A percentile compares a stretch with the other conserved stretches of the same genome.
These are phyloP conservation scores for Clarireedia paspali DNA, from an alignment of 2,329 filamentous ascomycete genomes.

Conservation along the genomic window DNA sequence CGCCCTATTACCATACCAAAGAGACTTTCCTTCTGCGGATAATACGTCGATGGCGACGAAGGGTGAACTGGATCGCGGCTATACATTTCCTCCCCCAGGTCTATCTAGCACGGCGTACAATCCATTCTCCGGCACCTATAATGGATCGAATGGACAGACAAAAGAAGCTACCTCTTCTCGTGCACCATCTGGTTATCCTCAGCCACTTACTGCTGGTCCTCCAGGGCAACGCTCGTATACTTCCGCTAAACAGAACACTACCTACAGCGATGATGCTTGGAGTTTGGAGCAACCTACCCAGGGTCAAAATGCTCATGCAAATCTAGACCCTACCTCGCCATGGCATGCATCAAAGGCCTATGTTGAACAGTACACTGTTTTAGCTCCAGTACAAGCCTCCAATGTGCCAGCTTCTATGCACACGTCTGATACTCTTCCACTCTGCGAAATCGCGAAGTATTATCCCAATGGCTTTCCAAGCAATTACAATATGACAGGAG, in stretches of 20 bases:
- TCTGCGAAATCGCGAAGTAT: conserved; percentile 19
- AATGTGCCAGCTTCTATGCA: not conserved
- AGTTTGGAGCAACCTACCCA: not conserved
- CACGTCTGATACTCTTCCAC: conserved; percentile 21
- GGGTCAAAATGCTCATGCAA: not conserved
- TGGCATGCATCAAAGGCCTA: conserved; percentile 5
- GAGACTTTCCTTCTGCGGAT: not conserved
- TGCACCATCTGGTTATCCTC: conserved; percentile 22
- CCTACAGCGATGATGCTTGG: conserved; percentile 10
- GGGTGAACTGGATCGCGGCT: conserved; percentile 18
- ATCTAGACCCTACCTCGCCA: not conserved
- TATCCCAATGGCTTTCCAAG: conserved; percentile 24
- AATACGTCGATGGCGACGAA: not conserved
- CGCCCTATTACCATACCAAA: not conserved
- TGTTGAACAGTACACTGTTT: not conserved
- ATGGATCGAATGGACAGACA: not conserved
- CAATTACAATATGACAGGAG: conserved; percentile 15
- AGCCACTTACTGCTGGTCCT: conserved; percentile 30
- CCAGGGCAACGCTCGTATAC: conserved; percentile 24
- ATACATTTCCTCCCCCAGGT: conserved; percentile 23
- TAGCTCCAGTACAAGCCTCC: not conserved
- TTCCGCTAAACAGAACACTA: conserved; percentile 8
- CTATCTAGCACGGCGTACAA: conserved; percentile 12
- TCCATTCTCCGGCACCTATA: conserved; percentile 15
- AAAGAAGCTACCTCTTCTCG: not conserved